Evolutionary conservation across 2,329 filamentous ascomycete genomes (phyloP).

Genomic region (Calycina herbarum): DNA sequence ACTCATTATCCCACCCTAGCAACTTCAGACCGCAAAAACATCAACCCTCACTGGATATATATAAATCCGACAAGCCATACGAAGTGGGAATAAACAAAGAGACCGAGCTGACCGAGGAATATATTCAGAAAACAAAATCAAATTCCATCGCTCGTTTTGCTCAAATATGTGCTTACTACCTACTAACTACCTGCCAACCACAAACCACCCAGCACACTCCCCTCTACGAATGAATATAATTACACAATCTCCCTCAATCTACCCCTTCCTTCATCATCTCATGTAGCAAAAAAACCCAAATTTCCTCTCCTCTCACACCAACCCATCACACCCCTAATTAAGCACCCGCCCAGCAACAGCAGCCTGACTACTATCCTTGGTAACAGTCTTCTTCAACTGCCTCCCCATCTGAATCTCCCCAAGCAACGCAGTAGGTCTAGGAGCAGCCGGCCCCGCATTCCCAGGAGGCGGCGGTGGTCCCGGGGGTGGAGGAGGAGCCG

Average conservation of each 20-base stretch:
- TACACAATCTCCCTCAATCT: constrained; percentile 1
- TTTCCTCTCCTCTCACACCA: not conserved
- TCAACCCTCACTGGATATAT: no score
- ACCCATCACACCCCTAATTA: constrained; percentile 22
- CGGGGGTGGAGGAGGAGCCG: constrained; percentile 36
- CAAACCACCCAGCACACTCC: not conserved
- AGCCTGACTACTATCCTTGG: constrained; percentile 79
- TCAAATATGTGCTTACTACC: not conserved
- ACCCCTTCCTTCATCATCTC: not conserved
- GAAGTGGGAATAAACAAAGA: no score
- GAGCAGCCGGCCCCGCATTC: constrained; percentile 43
- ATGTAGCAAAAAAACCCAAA: not conserved
- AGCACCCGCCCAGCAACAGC: constrained; percentile 74
- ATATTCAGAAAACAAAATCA: not conserved
- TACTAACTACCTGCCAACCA: not conserved
- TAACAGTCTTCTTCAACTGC: constrained; percentile 81
- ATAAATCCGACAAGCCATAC: no score
- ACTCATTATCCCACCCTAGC: no score
- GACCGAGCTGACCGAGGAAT: no score
- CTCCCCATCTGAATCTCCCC: constrained; percentile 81
- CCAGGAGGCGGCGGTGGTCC: constrained; percentile 38
- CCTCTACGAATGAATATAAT: not conserved
- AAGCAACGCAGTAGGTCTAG: constrained; percentile 64
- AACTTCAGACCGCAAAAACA: no score
- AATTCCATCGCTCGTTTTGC: not conserved